Percentiles rank a stretch among this genome's conserved stretches.
These are phyloP conservation scores for Paxillus rubicundulus DNA, from an alignment of 768 basidiomycete species.

Conservation along the genomic window DNA sequence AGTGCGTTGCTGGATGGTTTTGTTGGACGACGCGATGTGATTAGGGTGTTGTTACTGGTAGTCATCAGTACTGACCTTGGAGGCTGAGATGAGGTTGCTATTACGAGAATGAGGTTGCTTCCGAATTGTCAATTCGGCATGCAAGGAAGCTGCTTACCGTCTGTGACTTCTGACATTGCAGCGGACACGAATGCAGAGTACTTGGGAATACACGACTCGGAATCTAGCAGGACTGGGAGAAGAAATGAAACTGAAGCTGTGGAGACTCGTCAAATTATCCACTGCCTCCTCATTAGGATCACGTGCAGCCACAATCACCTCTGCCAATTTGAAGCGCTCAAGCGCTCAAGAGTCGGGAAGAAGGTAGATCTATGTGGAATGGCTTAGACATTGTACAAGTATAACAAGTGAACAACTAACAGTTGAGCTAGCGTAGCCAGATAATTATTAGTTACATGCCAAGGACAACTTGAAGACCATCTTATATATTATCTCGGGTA, in stretches of 20 bases:
- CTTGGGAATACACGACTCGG: neutral
- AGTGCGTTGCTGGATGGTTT: neutral
- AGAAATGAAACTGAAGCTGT: neutral
- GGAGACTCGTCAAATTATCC: neutral
- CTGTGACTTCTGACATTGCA: slow-evolving; percentile 11
- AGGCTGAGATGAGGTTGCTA: slow-evolving; percentile 3
- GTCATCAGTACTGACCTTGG: slow-evolving; percentile 1
- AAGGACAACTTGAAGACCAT: too few species aligned
- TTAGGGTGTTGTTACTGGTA: neutral
- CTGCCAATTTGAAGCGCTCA: too few species aligned
- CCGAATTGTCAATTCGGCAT: neutral
- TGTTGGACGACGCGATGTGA: neutral
- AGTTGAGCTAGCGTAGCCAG: too few species aligned
- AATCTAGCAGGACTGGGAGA: slow-evolving; percentile 1
- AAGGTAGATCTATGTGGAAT: neutral
- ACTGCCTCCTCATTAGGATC: neutral
- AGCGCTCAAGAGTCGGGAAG: too few species aligned
- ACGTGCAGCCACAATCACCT: neutral
- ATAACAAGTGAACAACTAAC: too few species aligned
- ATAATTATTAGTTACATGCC: too few species aligned
- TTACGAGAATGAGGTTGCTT: slow-evolving; percentile 1
- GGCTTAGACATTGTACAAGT: too few species aligned
- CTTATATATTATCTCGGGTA: slow-evolving; percentile 12
- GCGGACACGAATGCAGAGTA: neutral
- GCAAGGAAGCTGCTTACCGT: slow-evolving; percentile 8